Percentiles rank a stretch among this genome's conserved stretches.
Evolutionary conservation across 805 yeast species (phyloP).

Genomic region (Zygotorulaspora florentina): DNA sequence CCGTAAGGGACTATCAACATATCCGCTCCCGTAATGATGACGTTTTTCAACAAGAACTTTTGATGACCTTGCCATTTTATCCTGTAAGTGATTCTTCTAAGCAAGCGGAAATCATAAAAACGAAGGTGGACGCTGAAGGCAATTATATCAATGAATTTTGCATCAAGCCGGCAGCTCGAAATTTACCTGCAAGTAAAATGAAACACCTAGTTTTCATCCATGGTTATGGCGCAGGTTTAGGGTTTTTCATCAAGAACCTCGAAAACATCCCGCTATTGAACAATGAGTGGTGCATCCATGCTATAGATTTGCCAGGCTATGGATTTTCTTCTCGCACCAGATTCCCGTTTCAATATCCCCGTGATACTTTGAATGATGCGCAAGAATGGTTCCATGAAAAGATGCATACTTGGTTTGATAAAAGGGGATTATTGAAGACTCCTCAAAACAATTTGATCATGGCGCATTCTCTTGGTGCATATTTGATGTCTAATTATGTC

Average conservation of each 20-base stretch:
- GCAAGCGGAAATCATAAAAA: slow-evolving; percentile 30
- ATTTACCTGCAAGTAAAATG: slow-evolving; percentile 14
- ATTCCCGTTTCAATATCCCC: slow-evolving; percentile 42
- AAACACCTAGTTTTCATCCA: slow-evolving; percentile 72
- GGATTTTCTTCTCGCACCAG: slow-evolving; percentile 83
- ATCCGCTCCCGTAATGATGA: slow-evolving; percentile 35
- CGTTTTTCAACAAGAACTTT: slow-evolving; percentile 45
- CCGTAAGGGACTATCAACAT: slow-evolving; percentile 48
- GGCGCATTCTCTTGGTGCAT: slow-evolving; percentile 96
- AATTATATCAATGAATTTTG: slow-evolving; percentile 72
- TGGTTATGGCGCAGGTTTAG: slow-evolving; percentile 95
- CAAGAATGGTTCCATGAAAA: slow-evolving; percentile 48
- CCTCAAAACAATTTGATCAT: slow-evolving; percentile 47
- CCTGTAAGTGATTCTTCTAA: slow-evolving; percentile 35
- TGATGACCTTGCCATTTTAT: slow-evolving; percentile 45
- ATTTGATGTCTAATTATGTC: slow-evolving; percentile 66
- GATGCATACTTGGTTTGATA: slow-evolving; percentile 40
- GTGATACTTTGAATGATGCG: slow-evolving; percentile 23
- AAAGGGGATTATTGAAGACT: slow-evolving; percentile 19
- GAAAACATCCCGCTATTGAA: slow-evolving; percentile 43
- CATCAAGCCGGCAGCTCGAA: slow-evolving; percentile 45
- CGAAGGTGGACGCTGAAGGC: slow-evolving; percentile 43
- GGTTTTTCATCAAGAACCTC: slow-evolving; percentile 74
- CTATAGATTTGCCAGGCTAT: slow-evolving; percentile 84
- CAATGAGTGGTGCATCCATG: slow-evolving; percentile 69